These are phyloP conservation scores for Sinapis alba DNA, from an alignment of 441 rosid species.

Conservation along the genomic window DNA sequence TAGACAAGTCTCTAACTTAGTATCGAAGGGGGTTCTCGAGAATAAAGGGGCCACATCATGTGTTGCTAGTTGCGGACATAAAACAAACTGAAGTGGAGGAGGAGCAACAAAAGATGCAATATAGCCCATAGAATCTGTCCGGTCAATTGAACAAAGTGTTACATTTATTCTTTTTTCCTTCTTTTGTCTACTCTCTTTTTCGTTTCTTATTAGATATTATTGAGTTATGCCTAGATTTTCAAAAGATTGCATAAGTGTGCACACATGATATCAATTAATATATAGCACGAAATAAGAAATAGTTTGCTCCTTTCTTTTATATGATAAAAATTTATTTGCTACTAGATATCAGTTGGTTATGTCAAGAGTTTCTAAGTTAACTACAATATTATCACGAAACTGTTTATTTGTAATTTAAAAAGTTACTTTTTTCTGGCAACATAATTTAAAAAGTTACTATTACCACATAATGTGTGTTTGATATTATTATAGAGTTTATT, in stretches of 20 bases:
- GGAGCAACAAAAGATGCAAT: constrained; percentile 40
- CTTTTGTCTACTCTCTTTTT: constrained; percentile 20
- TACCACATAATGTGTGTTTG: neutral
- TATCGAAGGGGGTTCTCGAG: neutral
- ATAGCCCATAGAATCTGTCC: constrained; percentile 41
- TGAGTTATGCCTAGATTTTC: constrained; percentile 1
- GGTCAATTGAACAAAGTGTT: constrained; percentile 37
- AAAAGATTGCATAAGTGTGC: neutral
- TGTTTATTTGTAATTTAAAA: neutral
- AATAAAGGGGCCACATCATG: constrained; percentile 33
- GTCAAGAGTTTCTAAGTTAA: neutral
- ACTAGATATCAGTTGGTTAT: neutral
- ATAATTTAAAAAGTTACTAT: neutral
- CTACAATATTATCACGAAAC: neutral
- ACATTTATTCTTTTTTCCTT: constrained; percentile 20
- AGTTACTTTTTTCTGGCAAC: too few species aligned
- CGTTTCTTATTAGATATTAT: constrained; percentile 21
- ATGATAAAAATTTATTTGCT: neutral
- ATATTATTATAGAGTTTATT: neutral
- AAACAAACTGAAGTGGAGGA: constrained; percentile 40
- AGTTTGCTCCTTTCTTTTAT: neutral
- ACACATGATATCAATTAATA: neutral
- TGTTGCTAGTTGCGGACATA: constrained; percentile 39
- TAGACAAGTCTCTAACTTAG: constrained; percentile 29
- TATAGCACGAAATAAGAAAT: neutral